Base-by-base conservation (phyloP, 148 eudicot genomes). In the Polygonum aviculare region DNA sequence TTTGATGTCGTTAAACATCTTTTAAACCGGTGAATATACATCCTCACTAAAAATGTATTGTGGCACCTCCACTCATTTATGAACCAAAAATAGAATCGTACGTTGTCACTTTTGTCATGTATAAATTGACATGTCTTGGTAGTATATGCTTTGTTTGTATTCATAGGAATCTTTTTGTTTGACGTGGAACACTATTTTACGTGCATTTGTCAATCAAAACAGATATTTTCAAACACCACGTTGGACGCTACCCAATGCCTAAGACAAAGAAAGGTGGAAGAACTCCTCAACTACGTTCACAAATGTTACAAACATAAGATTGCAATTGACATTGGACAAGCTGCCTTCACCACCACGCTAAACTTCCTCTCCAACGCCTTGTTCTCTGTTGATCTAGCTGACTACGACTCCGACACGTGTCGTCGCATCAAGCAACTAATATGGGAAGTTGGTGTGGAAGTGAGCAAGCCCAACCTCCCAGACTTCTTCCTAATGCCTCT, bases 241-340 rank as follows among this genome's bases (percentile, higher is more conserved):
- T 71, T 77, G 18, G 79, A 77, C 3, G 74, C 60, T 7, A 69
- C 33, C 36, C 74, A 48, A 69, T 5, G 35, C 11, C 8, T 77
- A 39, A 52, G 79, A 40, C 14, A 40, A 1, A 51, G 54, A 40
- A 77, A 77, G 74, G 74, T 77, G 38, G 35, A 65, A 11, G 74
- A 77, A 19, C 73, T 77, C 21, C 41, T 67, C 26, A 2, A 22
- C 63, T 35, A 67, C 73, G 62, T 77, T 18, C 45, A 49, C 11
- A 19, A 69, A n/a, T 54, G 79, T 14, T 67, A 45, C 59, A 51
- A 71, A 67, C 45, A 31, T 12, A 72, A 74, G 21, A 12, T 50
- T 47, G 47, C 74, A 39, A 74, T 77, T 5, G 74, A 77, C 35
- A 49, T 77, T 15, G 79, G 74, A 5, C 74, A 22, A 26, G 79